Conservation (phyloP, 305 asterid species). For the Rubia tinctorum region DNA sequence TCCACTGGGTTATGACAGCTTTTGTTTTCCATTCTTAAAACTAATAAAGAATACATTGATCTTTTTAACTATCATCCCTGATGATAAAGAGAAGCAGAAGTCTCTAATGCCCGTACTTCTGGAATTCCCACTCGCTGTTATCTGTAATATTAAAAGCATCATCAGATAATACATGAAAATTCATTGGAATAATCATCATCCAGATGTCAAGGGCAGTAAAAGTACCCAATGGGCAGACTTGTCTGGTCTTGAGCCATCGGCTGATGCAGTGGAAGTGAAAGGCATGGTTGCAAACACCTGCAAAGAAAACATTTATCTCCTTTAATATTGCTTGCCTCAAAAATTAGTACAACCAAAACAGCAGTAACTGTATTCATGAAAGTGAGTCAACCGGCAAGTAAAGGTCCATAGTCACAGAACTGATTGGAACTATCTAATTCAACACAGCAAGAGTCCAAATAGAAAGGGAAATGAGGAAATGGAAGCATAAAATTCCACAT, state of each 20-base stretch:
- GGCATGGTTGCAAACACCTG: conserved; percentile 48
- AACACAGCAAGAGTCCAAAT: background rate
- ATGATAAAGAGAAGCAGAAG: background rate
- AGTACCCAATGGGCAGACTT: conserved; percentile 39
- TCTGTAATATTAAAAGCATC: conserved; percentile 20
- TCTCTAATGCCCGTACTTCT: conserved; percentile 42
- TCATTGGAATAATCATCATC: background rate
- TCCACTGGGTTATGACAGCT: background rate
- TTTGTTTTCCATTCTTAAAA: background rate
- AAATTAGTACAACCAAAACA: background rate
- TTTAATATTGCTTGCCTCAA: background rate
- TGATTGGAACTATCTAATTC: background rate
- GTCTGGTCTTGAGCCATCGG: conserved; percentile 44
- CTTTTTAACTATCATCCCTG: background rate
- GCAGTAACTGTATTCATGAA: background rate
- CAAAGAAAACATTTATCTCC: background rate
- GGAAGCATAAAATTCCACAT: background rate
- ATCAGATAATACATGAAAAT: background rate
- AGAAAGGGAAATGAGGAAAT: background rate
- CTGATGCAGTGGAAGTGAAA: conserved; percentile 47
- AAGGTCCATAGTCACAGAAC: background rate
- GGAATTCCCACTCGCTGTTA: conserved; percentile 48
- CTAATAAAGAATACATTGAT: background rate
- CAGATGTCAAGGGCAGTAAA: background rate
- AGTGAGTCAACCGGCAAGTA: background rate